Evolutionary conservation across 192 early-diverging fungal species (phyloP).

Genomic region (Coemansia sp.): DNA sequence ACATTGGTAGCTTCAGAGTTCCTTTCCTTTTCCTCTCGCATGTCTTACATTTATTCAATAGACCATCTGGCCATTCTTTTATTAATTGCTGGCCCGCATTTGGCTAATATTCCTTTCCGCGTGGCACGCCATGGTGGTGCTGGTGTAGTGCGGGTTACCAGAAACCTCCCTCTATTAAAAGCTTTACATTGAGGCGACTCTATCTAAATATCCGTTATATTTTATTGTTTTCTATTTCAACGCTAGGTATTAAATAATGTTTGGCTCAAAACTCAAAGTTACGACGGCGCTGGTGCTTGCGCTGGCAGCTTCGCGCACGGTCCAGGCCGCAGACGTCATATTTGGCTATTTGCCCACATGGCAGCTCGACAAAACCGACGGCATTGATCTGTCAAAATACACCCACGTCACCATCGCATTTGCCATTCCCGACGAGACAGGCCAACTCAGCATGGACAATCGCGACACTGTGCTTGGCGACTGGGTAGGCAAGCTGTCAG

Average conservation of each 20-base stretch:
- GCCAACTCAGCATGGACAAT: constrained; percentile 37
- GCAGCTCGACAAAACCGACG: constrained; percentile 35
- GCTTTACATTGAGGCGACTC: too few relatives aligned
- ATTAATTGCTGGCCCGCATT: too few relatives aligned
- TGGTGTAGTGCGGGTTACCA: too few relatives aligned
- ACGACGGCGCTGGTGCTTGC: not conserved
- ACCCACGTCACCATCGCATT: constrained; percentile 73
- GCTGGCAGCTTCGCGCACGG: not conserved
- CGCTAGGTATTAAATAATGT: not conserved
- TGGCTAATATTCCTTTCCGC: too few relatives aligned
- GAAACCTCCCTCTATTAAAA: too few relatives aligned
- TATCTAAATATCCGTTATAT: too few relatives aligned
- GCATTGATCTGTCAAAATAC: constrained; percentile 56
- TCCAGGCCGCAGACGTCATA: constrained; percentile 18
- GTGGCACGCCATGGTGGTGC: too few relatives aligned
- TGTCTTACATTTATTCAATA: not conserved
- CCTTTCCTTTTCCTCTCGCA: not conserved
- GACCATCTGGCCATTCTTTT: not conserved
- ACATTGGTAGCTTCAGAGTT: constrained; percentile 8
- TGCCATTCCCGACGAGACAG: constrained; percentile 50
- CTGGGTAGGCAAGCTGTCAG: constrained; percentile 51
- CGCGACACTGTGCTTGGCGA: constrained; percentile 38
- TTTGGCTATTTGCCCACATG: constrained; percentile 55
- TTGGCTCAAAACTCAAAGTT: constrained; percentile 1
- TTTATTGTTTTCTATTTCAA: constrained; percentile 1